Evolutionary conservation across 257 asterid genomes (phyloP), one percentile per base, ranked within the genome.

Genomic region (Cordia subcordata): DNA sequence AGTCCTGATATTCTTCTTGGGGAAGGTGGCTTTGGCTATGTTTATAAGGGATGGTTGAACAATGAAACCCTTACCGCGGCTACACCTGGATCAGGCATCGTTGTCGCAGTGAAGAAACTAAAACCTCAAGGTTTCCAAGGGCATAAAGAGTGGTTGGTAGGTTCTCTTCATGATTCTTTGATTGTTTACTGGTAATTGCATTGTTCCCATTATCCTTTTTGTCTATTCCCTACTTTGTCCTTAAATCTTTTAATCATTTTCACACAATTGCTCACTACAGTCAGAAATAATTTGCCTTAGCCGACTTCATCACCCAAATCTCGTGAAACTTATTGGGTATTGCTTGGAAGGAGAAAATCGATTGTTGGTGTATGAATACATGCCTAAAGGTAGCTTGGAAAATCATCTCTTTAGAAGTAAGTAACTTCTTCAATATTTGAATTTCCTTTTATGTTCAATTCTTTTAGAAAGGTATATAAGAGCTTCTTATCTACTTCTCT

Each of bases 11-110:
- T 59, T 58, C 76, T 72, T 47, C 52, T 77, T 38, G 82, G 82
- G 14, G 82, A 77, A 73, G 82, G 82, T 39, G 82, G 82, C 10
- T 77, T 77, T 32, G 82, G 82, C 53, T 66, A 51, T 51, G 82
- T 77, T 37, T 77, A 62, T 52, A 73, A 72, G 61, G 82, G 82
- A 59, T 77, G 82, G 82, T 38, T 77, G 13, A 37, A 68, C 8
- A 49, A 62, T 47, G 64, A 69, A 17, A 69, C 42, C 20, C 73
- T 72, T 15, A 46, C 57, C 51, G 72, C 77, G 5, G 22, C 63
- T 16, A 44, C 47, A 22, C 76, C 79, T 35, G 72, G 58, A 35
- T 37, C 58, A 37, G 82, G 82, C 38, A 62, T 72, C 18, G 69
- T 58, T 5, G 74, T 77, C 52, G 82, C 82, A 13, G 77, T 77